phyloP scores from a whole-genome alignment of 306 rosid genomes.

The Pueraria montana region DNA sequence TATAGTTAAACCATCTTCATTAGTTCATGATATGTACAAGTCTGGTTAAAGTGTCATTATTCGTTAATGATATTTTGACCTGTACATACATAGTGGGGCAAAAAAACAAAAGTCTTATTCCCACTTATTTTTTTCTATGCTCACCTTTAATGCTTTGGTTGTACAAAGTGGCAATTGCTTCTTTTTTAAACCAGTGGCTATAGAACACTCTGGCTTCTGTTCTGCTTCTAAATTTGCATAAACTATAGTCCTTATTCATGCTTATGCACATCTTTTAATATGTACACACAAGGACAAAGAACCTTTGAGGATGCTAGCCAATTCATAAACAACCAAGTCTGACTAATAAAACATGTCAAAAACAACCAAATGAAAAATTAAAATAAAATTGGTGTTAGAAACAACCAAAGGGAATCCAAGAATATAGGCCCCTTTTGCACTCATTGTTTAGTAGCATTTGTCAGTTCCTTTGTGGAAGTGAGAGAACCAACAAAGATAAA shows the following conservation, averaged over 20 bases:
- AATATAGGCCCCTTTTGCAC: neutral
- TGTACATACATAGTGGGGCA: neutral
- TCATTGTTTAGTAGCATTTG: constrained; percentile 36
- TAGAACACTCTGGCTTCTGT: constrained; percentile 7
- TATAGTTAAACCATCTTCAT: constrained; percentile 33
- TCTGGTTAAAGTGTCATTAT: constrained; percentile 31
- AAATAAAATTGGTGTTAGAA: neutral
- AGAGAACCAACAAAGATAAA: neutral
- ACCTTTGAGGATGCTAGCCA: constrained; percentile 43
- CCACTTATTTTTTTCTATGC: neutral
- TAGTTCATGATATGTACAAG: constrained; percentile 32
- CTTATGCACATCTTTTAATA: neutral
- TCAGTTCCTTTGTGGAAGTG: constrained; percentile 13
- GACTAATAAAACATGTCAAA: constrained; percentile 29
- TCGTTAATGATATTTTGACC: constrained; percentile 27
- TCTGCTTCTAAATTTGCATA: constrained; percentile 37
- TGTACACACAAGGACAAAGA: neutral
- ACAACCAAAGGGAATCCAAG: constrained; percentile 38
- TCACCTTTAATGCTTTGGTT: neutral
- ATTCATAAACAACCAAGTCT: constrained; percentile 38
- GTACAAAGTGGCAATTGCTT: constrained; percentile 16
- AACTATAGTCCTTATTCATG: neutral
- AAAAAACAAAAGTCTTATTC: neutral
- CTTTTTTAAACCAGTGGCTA: neutral
- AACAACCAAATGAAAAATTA: neutral